Conservation (phyloP, 345 rosid genomes). For the Populus pruinosa region DNA sequence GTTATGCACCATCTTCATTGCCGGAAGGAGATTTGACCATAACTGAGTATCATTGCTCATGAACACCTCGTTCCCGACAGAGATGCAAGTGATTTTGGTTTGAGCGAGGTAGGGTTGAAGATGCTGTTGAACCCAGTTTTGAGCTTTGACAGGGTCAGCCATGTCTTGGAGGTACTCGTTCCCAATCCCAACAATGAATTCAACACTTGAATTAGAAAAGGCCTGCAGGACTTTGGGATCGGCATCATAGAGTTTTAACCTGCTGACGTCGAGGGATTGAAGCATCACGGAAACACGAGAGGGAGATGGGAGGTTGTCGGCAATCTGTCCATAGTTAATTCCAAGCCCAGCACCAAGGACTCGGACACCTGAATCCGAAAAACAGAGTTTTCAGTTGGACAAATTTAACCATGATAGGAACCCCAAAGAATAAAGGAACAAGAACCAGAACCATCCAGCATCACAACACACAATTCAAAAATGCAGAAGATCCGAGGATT, state of each 20-base stretch:
- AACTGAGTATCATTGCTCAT: slow-evolving; percentile 34
- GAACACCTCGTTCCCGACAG: slow-evolving; percentile 81
- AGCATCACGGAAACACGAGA: slow-evolving; percentile 55
- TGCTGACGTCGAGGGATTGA: slow-evolving; percentile 56
- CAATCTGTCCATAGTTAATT: slow-evolving; percentile 92
- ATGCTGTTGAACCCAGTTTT: slow-evolving; percentile 58
- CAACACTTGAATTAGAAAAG: slow-evolving; percentile 63
- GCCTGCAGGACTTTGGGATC: slow-evolving; percentile 77
- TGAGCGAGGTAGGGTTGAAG: slow-evolving; percentile 55
- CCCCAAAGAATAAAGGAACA: not conserved
- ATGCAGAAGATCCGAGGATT: not conserved
- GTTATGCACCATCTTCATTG: slow-evolving; percentile 58
- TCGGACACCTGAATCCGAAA: slow-evolving; percentile 22
- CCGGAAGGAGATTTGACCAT: slow-evolving; percentile 57
- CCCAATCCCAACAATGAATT: slow-evolving; percentile 70
- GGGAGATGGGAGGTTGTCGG: slow-evolving; percentile 80
- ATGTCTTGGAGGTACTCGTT: slow-evolving; percentile 55
- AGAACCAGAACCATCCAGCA: not conserved
- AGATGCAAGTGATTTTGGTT: slow-evolving; percentile 60
- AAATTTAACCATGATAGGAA: not conserved
- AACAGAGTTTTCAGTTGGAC: not conserved
- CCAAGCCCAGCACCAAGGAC: slow-evolving; percentile 46
- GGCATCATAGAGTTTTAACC: slow-evolving; percentile 79
- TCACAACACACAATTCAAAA: not conserved
- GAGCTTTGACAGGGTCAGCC: slow-evolving; percentile 59